Percentiles rank a stretch among this genome's conserved stretches.
Evolutionary conservation across 495 filamentous ascomycete genomes (phyloP).

Genomic region (Podospora australis): DNA sequence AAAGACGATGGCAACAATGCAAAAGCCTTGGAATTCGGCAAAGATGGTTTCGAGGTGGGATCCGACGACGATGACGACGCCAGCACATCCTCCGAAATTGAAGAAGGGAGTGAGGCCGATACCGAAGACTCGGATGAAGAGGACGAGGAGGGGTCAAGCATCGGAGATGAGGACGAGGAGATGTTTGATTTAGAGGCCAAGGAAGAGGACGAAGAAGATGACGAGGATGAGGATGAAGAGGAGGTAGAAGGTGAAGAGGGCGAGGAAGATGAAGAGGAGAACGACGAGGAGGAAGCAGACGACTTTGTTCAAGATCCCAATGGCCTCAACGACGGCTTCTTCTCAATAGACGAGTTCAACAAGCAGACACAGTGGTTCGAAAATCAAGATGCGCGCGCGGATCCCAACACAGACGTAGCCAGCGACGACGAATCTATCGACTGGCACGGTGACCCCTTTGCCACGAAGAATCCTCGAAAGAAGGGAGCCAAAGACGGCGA

Average conservation of each 20-base stretch:
- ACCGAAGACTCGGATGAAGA: conserved; percentile 36
- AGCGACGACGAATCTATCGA: conserved; percentile 79
- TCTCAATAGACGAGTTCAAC: conserved; percentile 97
- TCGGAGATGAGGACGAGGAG: conserved; percentile 36
- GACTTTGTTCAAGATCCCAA: conserved; percentile 45
- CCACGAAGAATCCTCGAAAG: conserved; percentile 15
- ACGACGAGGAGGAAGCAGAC: conserved; percentile 32
- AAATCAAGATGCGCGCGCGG: conserved; percentile 63
- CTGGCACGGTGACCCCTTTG: conserved; percentile 68
- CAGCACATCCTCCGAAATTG: conserved; percentile 7
- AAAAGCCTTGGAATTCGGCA: conserved; percentile 34
- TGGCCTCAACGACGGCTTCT: conserved; percentile 89
- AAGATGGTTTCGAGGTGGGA: conserved; percentile 43
- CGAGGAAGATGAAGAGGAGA: conserved; percentile 23
- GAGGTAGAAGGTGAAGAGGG: conserved; percentile 24
- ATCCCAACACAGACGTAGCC: conserved; percentile 52
- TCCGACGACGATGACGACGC: conserved; percentile 30
- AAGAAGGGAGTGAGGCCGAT: conserved; percentile 26
- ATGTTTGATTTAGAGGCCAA: conserved; percentile 19
- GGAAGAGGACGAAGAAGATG: conserved; percentile 15
- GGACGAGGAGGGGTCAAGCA: conserved; percentile 40
- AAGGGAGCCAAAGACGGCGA: conserved; percentile 8
- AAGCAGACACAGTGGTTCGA: conserved; percentile 82
- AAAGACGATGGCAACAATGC: conserved; percentile 12
- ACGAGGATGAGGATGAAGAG: conserved; percentile 19